phyloP scores from a whole-genome alignment of 2,329 filamentous ascomycete species.

The Magnaporthiopsis incrustans region DNA sequence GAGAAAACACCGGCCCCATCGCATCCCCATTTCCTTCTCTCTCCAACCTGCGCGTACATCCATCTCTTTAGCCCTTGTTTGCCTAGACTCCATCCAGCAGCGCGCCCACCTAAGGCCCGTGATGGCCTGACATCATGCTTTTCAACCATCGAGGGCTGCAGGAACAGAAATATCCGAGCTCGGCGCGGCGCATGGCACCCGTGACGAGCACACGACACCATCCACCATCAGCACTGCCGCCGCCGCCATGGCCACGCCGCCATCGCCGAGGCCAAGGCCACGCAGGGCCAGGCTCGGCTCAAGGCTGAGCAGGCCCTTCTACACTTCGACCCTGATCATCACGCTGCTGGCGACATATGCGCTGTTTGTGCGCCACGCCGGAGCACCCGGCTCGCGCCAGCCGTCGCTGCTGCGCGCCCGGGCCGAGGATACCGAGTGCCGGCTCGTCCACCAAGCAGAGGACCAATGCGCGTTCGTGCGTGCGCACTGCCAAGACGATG shows the following conservation, averaged over 20 bases:
- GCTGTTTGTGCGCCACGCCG: slow-evolving; percentile 22
- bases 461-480: slow-evolving; percentile 86
- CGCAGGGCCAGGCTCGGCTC: slow-evolving; percentile 21
- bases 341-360: slow-evolving; percentile 37
- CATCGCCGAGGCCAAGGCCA: slow-evolving; percentile 11
- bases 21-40: not conserved
- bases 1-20: not conserved
- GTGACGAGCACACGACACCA: not conserved
- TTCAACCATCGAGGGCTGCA: not conserved
- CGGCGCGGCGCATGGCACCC: not conserved
- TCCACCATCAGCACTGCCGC: not conserved
- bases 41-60: not conserved
- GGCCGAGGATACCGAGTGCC: slow-evolving; percentile 50
- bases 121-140: slow-evolving; percentile 2
- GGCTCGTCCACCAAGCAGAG: slow-evolving; percentile 63
- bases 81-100: not conserved
- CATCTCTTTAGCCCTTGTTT: not conserved
- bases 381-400: not conserved
- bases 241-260: not conserved
- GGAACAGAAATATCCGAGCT: not conserved
- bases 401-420: slow-evolving; percentile 10
- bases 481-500: slow-evolving; percentile 76
- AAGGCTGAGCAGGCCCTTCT: slow-evolving; percentile 35
- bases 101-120: not conserved
- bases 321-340: slow-evolving; percentile 37